Conservation (phyloP, 306 rosid species). For the Medicago truncatula region MtrunA17r5.0-ANR NC_053042.1:37461001-37461500, state of each 20-base stretch:
- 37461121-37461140: neutral
- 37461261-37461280: conserved; percentile 96
- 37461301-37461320: conserved; percentile 25
- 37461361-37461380: conserved; percentile 20
- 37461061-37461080: conserved; percentile 2
- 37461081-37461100: conserved; percentile 26
- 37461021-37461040: conserved; percentile 18
- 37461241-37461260: conserved; percentile 90
- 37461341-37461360: conserved; percentile 18
- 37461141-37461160: conserved; percentile 8
- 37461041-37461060: conserved; percentile 13
- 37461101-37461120: conserved; percentile 5
- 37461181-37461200: neutral
- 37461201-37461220: conserved; percentile 1
- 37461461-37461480: neutral
- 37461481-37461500: conserved; percentile 8
- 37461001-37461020: conserved; percentile 9
- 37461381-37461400: conserved; percentile 17
- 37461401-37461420: neutral
- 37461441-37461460: conserved; percentile 17
- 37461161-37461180: conserved; percentile 27
- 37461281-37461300: conserved; percentile 71
- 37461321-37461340: neutral
- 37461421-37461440: conserved; percentile 10
- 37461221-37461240: conserved; percentile 69